phyloP scores from a whole-genome alignment of 805 yeast species.

The Teunomyces kruisii region DNA sequence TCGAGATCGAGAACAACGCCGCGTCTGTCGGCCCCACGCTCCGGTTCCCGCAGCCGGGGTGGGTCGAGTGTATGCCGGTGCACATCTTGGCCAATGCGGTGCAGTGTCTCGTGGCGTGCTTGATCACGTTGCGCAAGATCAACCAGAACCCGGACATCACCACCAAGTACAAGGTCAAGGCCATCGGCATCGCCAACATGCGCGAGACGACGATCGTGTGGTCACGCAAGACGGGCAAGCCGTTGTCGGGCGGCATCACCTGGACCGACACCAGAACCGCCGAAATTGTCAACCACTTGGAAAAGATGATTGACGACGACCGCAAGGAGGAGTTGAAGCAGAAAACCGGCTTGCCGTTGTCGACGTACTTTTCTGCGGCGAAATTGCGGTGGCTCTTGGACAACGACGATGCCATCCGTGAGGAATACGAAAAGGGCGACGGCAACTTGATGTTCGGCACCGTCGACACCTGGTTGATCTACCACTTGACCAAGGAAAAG shows the following conservation, averaged over 20 bases:
- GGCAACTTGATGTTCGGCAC: slow-evolving; percentile 85
- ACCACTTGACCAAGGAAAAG: slow-evolving; percentile 71
- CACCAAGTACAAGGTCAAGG: slow-evolving; percentile 60
- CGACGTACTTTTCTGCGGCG: slow-evolving; percentile 89
- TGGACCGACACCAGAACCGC: slow-evolving; percentile 95
- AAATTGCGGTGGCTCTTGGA: slow-evolving; percentile 88
- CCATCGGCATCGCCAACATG: slow-evolving; percentile 92
- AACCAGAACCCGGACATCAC: slow-evolving; percentile 52
- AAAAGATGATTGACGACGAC: slow-evolving; percentile 51
- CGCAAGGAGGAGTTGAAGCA: slow-evolving; percentile 57
- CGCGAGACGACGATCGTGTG: slow-evolving; percentile 91
- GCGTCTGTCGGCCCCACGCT: slow-evolving; percentile 64
- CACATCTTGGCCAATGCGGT: slow-evolving; percentile 78
- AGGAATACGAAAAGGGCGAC: slow-evolving; percentile 71
- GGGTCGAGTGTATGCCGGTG: slow-evolving; percentile 93
- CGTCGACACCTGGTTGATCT: slow-evolving; percentile 90
- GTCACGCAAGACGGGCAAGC: slow-evolving; percentile 80
- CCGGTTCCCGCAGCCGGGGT: slow-evolving; percentile 77
- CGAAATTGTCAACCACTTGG: slow-evolving; percentile 63
- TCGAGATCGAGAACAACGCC: slow-evolving; percentile 62
- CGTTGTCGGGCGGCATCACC: slow-evolving; percentile 85
- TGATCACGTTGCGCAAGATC: slow-evolving; percentile 54
- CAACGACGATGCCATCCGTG: slow-evolving; percentile 64
- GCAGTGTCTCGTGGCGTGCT: slow-evolving; percentile 71
- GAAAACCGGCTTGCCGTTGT: slow-evolving; percentile 81